Base-by-base conservation (phyloP, 495 filamentous ascomycete genomes). In the Cercophora sp. region DNA sequence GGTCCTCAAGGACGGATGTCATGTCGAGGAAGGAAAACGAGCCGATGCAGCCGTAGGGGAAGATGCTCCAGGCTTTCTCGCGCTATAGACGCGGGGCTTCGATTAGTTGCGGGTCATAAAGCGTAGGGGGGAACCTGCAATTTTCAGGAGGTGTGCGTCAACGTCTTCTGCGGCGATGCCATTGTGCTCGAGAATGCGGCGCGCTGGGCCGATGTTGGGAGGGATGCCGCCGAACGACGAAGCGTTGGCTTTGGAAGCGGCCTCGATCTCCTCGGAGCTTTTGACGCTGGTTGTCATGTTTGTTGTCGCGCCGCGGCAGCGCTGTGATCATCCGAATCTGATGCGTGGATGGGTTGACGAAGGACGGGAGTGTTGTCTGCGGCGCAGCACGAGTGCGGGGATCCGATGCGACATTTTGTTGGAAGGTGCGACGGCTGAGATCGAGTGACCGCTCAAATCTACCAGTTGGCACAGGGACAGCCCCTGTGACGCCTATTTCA, bases 11-110 rank as follows among this genome's bases (percentile, higher is more conserved):
- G 9, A 57, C 56, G 44, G 77, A 64, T 10, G 63, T 67, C 27
- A 81, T 58, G 18, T 77, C 70, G 1, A 81, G 64, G 56, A 82
- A 83, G 2, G 69, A 61, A 60, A 76, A 79, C 29, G 68, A 65
- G 9, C 79, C 77, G 51, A 81, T 71, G 64, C 77, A 80, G 24
- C 77, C 73, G 56, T 80, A 81, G 8, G 75, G 76, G 50, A 65
- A 74, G 16, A 77, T 58, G 8, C 56, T 57, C 67, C 74, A 77
- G 32, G 54, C 47, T 41, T 56, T 46, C 5, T 51, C 27, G 2
- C 54, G 47, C 54, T 56, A 40, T 45, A n/a, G n/a, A n/a, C n/a
- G n/a, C n/a, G n/a, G n/a, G n/a, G n/a, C 32, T 18, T 29, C 11
- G 24, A 32, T 32, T 32, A 13, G 15, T 39, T 5, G 8, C 15